Evolutionary conservation across 2,329 filamentous ascomycete genomes (phyloP), one percentile per base, ranked within the genome.

Genomic region (Stemphylium lycopersici): DNA sequence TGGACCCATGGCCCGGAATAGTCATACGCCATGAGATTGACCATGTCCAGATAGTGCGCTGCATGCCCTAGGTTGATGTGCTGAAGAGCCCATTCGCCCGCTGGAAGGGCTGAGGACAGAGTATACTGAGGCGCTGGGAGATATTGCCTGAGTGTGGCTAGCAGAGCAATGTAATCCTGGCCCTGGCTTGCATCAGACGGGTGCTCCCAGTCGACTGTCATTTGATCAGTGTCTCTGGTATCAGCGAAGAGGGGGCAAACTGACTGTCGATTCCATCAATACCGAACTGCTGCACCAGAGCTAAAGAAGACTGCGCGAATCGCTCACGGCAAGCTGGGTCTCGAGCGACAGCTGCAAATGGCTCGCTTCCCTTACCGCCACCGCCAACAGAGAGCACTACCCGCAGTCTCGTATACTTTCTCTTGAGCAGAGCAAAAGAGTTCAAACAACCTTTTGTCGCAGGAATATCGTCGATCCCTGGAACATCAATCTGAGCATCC

Each of bases 21-120:
- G 73, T 95, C 90, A 74, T 92, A 95, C 1, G 90, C 84, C 84
- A 89, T 91, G 32, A 95, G 77, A 71, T 93, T 93, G 71, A 95
- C 78, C 58, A 87, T 82, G 73, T 93, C 89, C 32, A 95, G 80
- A 62, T 90, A 87, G 40, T 83, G 77, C 44, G 87, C 82, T 10
- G 87, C 84, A 52, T 80, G 78, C 18, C 74, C 77, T 10, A 93
- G 78, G 68, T 92, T 84, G 69, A 93, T 89, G 67, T 88, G 81
- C 63, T 85, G 83, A 49, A 95, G 78, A 0, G 87, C 81, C 76
- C 84, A 84, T 69, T 84, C 81, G 36, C 81, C 84, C 10, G 87
- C 88, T 3, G 90, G 89, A 4, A 95, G 81, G 31, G 88, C 88
- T 33, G 89, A 87, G 8, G 89, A 89, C 22, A 95, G 76, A 8